These are phyloP conservation scores for Hypoxylon fragiforme DNA, from an alignment of 495 filamentous ascomycete genomes.

Conservation along the genomic window DNA sequence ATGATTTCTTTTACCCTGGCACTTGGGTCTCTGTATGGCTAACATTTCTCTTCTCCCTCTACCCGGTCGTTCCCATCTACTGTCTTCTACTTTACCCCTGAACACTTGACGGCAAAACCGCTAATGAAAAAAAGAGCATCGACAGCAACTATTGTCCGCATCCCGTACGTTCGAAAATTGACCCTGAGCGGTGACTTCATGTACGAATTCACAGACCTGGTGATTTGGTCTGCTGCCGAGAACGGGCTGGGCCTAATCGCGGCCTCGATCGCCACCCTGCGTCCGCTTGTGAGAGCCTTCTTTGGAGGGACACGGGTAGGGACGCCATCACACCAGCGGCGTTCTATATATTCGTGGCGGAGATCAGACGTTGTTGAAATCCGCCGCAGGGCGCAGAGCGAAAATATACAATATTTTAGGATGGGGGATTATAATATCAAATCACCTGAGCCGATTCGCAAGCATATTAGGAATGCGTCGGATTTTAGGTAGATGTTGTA, in stretches of 20 bases:
- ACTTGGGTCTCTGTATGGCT: constrained; percentile 41
- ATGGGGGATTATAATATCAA: constrained; percentile 6
- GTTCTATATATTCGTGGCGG: constrained; percentile 8
- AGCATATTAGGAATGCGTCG: background rate
- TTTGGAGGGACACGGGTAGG: constrained; percentile 4
- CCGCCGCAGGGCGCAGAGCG: background rate
- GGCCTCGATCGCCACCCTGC: constrained; percentile 45
- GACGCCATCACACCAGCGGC: background rate
- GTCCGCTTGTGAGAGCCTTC: constrained; percentile 35
- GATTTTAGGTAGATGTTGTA: constrained; percentile 3
- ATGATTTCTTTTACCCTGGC: constrained; percentile 38
- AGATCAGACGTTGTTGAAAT: background rate
- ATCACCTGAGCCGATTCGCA: background rate
- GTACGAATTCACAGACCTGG: constrained; percentile 43
- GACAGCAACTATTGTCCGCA: constrained; percentile 46
- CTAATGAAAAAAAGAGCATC: constrained; percentile 35
- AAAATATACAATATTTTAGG: constrained; percentile 3
- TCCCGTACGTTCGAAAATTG: constrained; percentile 43
- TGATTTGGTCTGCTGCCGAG: constrained; percentile 48
- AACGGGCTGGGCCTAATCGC: constrained; percentile 45
- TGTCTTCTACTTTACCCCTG: background rate
- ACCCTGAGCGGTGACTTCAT: constrained; percentile 34
- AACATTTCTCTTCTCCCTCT: constrained; percentile 21
- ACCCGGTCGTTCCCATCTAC: background rate
- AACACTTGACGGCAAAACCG: background rate